phyloP scores from a whole-genome alignment of 2,329 filamentous ascomycete species.

The Penicillium capsulatum region DNA sequence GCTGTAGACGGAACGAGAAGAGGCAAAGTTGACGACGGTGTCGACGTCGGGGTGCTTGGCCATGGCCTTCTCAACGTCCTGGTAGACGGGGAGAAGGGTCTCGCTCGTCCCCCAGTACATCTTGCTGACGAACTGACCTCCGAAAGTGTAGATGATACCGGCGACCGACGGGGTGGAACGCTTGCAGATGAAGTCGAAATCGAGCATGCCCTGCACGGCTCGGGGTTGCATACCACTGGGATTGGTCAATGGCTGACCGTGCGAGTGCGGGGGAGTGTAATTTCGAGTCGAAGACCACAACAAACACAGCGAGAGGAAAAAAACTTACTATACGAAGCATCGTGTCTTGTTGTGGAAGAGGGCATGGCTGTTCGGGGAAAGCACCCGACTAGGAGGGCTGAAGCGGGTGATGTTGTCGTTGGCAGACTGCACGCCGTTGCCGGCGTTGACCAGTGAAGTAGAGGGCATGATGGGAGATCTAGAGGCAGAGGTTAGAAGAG shows the following conservation, averaged over 20 bases:
- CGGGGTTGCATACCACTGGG: constrained; percentile 85
- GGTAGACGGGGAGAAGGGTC: constrained; percentile 97
- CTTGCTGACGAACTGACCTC: constrained; percentile 99
- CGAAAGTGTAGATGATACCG: constrained; percentile 99
- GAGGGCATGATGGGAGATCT: constrained; percentile 51
- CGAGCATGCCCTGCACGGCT: constrained; percentile 88
- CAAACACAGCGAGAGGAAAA: too few relatives aligned
- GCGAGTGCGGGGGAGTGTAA: too few relatives aligned
- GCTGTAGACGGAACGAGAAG: constrained; percentile 95
- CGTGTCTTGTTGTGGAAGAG: constrained; percentile 99
- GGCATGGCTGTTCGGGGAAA: constrained; percentile 84
- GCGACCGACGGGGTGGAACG: constrained; percentile 91
- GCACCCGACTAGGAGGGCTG: constrained; percentile 80
- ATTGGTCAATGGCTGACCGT: constrained; percentile 10
- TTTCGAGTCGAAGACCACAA: too few relatives aligned
- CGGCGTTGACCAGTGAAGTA: constrained; percentile 47
- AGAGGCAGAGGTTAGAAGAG: constrained; percentile 6
- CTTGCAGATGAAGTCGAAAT: constrained; percentile 99
- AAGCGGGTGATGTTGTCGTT: constrained; percentile 99
- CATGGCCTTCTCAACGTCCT: constrained; percentile 86
- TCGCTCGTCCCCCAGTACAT: constrained; percentile 99
- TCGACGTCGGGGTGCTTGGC: constrained; percentile 96
- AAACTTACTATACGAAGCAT: constrained; percentile 91
- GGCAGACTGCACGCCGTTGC: constrained; percentile 62
- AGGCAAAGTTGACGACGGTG: constrained; percentile 98